These are phyloP conservation scores for Blumeria graminis DNA, from an alignment of 2,329 filamentous ascomycete genomes.

Conservation along the genomic window DNA sequence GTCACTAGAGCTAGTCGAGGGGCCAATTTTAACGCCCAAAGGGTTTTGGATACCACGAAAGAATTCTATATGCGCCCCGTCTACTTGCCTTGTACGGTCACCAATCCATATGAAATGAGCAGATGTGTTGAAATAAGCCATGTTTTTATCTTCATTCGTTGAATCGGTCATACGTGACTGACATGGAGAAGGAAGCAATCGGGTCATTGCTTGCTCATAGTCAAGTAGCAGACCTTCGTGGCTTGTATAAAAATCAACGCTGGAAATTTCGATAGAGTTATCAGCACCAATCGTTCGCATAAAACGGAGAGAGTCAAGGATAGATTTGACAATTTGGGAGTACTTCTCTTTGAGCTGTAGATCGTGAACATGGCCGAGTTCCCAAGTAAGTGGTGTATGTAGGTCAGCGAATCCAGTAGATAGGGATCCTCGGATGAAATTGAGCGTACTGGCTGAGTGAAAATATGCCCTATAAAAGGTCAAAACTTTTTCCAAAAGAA, in stretches of 20 bases:
- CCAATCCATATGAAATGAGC: constrained; percentile 3
- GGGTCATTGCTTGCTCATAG: constrained; percentile 75
- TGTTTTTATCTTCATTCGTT: constrained; percentile 7
- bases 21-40: constrained; percentile 88
- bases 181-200: constrained; percentile 41
- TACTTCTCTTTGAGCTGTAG: constrained; percentile 69
- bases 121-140: constrained; percentile 54
- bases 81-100: constrained; percentile 44
- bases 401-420: constrained; percentile 80
- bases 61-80: constrained; percentile 89
- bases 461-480: constrained; percentile 52
- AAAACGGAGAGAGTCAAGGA: constrained; percentile 80
- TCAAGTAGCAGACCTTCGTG: constrained; percentile 87
- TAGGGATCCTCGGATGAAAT: constrained; percentile 69
- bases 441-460: constrained; percentile 80
- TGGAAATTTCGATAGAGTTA: constrained; percentile 61
- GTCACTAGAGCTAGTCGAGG: constrained; percentile 53
- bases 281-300: constrained; percentile 84
- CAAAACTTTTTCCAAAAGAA: neutral
- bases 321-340: constrained; percentile 56
- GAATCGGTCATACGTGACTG: constrained; percentile 3
- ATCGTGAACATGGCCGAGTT: constrained; percentile 72
- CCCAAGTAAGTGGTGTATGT: constrained; percentile 86
- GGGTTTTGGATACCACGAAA: constrained; percentile 92
- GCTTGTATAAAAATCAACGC: constrained; percentile 83